These are phyloP conservation scores for Saccharomyces pastorianus DNA, from an alignment of 1,139 yeast genomes.

Conservation along the genomic window DNA sequence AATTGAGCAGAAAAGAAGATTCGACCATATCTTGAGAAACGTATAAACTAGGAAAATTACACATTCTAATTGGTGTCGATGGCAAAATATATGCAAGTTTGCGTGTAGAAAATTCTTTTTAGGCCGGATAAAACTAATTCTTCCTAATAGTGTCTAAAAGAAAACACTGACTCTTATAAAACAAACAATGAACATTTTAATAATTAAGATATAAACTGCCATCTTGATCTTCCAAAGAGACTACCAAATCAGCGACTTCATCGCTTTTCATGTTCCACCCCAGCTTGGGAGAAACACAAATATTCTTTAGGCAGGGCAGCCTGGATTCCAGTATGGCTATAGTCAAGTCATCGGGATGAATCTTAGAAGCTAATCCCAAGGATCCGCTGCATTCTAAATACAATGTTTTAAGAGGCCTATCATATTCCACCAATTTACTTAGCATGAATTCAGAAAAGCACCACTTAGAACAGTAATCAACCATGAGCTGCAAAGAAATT, in stretches of 20 bases:
- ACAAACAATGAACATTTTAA: constrained; percentile 6
- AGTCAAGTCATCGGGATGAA: constrained; percentile 83
- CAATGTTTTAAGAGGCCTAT: constrained; percentile 53
- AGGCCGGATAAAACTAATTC: not conserved
- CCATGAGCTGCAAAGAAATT: constrained; percentile 53
- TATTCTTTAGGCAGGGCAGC: constrained; percentile 54
- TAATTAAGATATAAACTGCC: constrained; percentile 34
- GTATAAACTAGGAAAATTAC: not conserved
- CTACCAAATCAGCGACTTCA: constrained; percentile 54
- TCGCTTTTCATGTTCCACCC: constrained; percentile 84
- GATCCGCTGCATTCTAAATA: constrained; percentile 81
- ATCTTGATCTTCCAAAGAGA: constrained; percentile 36
- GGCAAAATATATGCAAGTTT: not conserved
- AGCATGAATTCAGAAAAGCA: constrained; percentile 52
- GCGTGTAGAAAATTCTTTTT: not conserved
- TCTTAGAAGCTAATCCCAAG: constrained; percentile 72
- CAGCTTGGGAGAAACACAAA: constrained; percentile 64
- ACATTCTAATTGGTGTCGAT: not conserved
- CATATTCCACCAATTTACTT: constrained; percentile 21
- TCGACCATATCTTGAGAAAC: not conserved
- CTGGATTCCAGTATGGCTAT: constrained; percentile 75
- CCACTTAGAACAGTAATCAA: constrained; percentile 70
- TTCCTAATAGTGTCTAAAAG: not conserved
- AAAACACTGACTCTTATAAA: not conserved
- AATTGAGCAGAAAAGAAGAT: not conserved